A percentile compares a stretch with the other conserved stretches of the same genome.
Evolutionary conservation across 768 basidiomycete genomes (phyloP).

Genomic region (Fistulinella prunicolor): DNA sequence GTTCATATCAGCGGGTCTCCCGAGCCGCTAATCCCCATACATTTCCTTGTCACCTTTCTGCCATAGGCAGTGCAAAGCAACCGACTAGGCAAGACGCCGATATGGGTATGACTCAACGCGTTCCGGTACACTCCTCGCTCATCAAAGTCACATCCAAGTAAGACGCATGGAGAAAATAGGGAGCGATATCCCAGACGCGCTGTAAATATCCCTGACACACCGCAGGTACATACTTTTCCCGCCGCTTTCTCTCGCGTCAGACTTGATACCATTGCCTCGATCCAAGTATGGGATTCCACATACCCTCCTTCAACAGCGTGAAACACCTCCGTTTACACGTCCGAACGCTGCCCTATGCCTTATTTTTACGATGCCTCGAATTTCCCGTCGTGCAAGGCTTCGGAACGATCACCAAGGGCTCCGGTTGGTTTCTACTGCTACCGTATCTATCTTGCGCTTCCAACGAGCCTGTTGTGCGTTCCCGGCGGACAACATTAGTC

Average conservation of each 20-base stretch:
- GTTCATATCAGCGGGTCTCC: slow-evolving; percentile 49
- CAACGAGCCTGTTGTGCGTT: too few species aligned
- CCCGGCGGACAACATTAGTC: too few species aligned
- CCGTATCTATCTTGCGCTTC: too few species aligned
- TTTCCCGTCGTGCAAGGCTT: slow-evolving; percentile 47
- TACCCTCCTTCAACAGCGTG: slow-evolving; percentile 73
- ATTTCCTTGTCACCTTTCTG: too few species aligned
- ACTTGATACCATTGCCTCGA: background rate
- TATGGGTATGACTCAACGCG: slow-evolving; percentile 45
- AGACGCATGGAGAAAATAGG: slow-evolving; percentile 50
- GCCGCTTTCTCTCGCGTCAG: too few species aligned
- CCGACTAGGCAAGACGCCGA: slow-evolving; percentile 43
- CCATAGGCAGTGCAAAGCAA: slow-evolving; percentile 55
- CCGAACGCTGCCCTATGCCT: slow-evolving; percentile 63
- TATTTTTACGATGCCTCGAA: slow-evolving; percentile 35
- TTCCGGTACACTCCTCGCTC: too few species aligned
- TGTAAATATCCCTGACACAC: slow-evolving; percentile 38
- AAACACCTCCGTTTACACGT: slow-evolving; percentile 75
- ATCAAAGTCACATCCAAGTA: slow-evolving; percentile 30
- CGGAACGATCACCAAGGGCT: slow-evolving; percentile 52
- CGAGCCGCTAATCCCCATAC: too few species aligned
- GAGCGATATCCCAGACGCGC: slow-evolving; percentile 45
- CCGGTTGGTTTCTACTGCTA: slow-evolving; percentile 76
- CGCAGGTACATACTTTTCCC: slow-evolving; percentile 44
- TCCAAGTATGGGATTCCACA: slow-evolving; percentile 74